Evolutionary conservation across 202 grass and related monocot genomes (phyloP).

Genomic region (Setaria viridis): DNA sequence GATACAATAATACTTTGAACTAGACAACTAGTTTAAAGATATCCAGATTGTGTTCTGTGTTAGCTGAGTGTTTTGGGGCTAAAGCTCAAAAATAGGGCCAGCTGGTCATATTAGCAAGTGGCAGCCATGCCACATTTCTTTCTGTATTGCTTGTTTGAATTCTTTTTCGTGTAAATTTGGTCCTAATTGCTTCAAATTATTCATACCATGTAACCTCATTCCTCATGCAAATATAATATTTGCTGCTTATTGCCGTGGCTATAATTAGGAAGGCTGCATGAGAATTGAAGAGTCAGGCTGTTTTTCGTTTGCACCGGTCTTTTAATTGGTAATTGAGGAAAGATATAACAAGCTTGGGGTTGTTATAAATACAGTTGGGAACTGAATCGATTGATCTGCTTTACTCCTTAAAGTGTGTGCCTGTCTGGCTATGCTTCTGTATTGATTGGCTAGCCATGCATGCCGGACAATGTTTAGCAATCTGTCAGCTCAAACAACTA

Average conservation of each 20-base stretch:
- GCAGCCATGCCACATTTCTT: not conserved
- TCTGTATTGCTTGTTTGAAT: not conserved
- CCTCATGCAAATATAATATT: not conserved
- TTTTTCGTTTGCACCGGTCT: not conserved
- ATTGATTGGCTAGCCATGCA: constrained; percentile 24
- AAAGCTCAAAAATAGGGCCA: not conserved
- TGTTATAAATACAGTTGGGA: not conserved
- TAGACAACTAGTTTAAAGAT: no score
- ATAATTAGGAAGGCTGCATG: constrained; percentile 11
- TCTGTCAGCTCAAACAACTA: not conserved
- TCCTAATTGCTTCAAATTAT: not conserved
- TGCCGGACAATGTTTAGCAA: not conserved
- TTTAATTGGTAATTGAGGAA: not conserved
- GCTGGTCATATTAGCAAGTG: not conserved
- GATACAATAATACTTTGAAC: not conserved
- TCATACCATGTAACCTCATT: not conserved
- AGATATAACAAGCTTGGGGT: not conserved
- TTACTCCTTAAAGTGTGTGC: not conserved
- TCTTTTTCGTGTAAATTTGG: not conserved
- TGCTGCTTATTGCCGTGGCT: not conserved
- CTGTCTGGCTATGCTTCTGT: not conserved
- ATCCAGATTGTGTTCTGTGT: not conserved
- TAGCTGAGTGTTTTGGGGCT: not conserved
- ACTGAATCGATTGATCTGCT: not conserved
- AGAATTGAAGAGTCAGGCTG: not conserved